These are phyloP conservation scores for Oemleria cerasiformis DNA, from an alignment of 306 rosid genomes.

Conservation along the genomic window DNA sequence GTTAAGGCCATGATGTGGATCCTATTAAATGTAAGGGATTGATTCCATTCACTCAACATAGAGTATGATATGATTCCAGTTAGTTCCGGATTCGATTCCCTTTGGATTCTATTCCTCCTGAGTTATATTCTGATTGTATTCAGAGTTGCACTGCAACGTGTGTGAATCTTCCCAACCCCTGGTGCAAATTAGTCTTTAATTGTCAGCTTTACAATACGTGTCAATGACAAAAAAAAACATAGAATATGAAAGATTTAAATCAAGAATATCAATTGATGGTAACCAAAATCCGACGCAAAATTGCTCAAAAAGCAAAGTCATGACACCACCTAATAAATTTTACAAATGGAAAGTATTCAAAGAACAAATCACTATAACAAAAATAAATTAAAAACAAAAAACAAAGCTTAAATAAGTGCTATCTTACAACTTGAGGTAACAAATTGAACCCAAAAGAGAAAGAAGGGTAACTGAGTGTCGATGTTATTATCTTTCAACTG, in stretches of 20 bases:
- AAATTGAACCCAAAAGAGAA: conserved; percentile 3
- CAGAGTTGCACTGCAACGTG: no score
- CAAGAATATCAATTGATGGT: conserved; percentile 16
- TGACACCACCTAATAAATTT: conserved; percentile 9
- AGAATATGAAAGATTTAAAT: not conserved
- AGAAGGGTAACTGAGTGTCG: not conserved
- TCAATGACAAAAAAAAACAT: no score
- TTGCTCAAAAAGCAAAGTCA: conserved; percentile 5
- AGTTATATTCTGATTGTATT: no score
- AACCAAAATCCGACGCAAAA: conserved; percentile 22
- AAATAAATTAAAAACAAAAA: not conserved
- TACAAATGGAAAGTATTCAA: conserved; percentile 16
- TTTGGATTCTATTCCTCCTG: no score
- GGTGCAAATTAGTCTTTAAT: no score
- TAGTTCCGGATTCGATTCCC: no score
- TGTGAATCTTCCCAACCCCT: no score
- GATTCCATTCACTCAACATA: no score
- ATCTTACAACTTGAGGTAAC: conserved; percentile 33
- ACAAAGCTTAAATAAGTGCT: conserved; percentile 9
- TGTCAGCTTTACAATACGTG: no score
- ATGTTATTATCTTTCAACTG: conserved; percentile 32
- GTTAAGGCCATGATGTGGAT: no score
- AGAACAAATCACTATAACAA: conserved; percentile 21
- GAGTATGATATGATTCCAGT: no score
- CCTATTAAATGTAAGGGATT: no score